Evolutionary conservation across 371 early-diverging fungal species (phyloP), one percentile per base, ranked within the genome.

Genomic region (Lichtheimia hyalospora): DNA sequence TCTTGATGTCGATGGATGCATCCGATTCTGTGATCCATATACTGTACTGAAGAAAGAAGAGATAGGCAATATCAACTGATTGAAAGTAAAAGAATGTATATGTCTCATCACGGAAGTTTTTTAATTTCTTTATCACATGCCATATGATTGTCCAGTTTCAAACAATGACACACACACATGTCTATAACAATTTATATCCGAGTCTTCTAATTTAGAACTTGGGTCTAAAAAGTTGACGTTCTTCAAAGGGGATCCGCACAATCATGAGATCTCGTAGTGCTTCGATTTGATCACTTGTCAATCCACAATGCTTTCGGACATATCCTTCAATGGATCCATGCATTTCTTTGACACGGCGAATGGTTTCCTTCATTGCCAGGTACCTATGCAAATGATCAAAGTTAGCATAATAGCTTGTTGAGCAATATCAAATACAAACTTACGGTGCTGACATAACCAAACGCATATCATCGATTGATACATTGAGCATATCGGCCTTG

Each of bases 361-460:
- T 74, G 12, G 74, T 74, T 54, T 70, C 73, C n/a, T 68, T 74
- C 79, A 79, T 79, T 7, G 67, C 76, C 25, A 70, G 52, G 49
- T 74, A 78, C 8, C 78, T 78, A 10, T 34, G 34, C 6, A 34
- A 55, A n/a, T 21, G 16, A 28, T 39, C 12, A 39, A 16, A 1
- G 10, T 34, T 51, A 23, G 41, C 13, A 42, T 27, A 1, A 43
- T 42, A 6, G 20, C 16, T 2, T 27, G 5, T 49, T 24, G 15
- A 21, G n/a, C 51, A 21, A 51, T 50, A 15, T 5, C 15, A 25
- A 21, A 24, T 0, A 5, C 5, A 51, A 6, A 70, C 73, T 67
- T 71, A 79, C 74, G 79, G 79, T 6, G 79, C 79, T 61, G 79
- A 71, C 71, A 70, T 74, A 27, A 74, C 79, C 67, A 74, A 72